A percentile compares a stretch with the other conserved stretches of the same genome.
Evolutionary conservation across 495 filamentous ascomycete species (phyloP).

Genomic region (Astrocystis sublimbata): DNA sequence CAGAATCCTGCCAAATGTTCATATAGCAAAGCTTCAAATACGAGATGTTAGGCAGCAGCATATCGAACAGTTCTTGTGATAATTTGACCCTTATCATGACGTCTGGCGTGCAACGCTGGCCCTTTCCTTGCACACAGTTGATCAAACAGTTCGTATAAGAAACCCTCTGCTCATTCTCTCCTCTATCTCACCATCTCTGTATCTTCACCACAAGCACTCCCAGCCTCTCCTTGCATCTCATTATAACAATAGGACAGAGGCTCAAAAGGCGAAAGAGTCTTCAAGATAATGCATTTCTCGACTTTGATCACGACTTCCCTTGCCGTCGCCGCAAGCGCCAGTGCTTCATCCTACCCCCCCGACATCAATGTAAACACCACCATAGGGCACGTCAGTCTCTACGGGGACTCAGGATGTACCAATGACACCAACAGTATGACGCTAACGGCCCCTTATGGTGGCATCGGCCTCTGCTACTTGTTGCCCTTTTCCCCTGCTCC

Average conservation of each 20-base stretch:
- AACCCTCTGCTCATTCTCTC: not conserved
- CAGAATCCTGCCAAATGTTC: not conserved
- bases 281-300: conserved; percentile 14
- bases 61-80: too few species aligned
- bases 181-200: conserved; percentile 4
- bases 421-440: conserved; percentile 7
- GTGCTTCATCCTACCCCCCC: not conserved
- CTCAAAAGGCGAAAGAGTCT: not conserved
- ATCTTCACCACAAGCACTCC: too few species aligned
- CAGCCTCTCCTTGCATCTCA: not conserved
- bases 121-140: too few species aligned
- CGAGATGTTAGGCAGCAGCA: too few species aligned
- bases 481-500: conserved; percentile 9
- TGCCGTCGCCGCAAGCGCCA: conserved; percentile 10
- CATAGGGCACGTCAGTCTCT: conserved; percentile 5
- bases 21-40: conserved; percentile 1
- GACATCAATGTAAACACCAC: conserved; percentile 3
- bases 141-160: conserved; percentile 6
- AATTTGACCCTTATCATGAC: too few species aligned
- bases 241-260: not conserved
- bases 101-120: too few species aligned
- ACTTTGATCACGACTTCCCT: conserved; percentile 10
- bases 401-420: conserved; percentile 14
- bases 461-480: conserved; percentile 14
- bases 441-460: conserved; percentile 8